Conservation (phyloP, 2,329 filamentous ascomycete genomes). For the Sarocladium oryzae region DNA sequence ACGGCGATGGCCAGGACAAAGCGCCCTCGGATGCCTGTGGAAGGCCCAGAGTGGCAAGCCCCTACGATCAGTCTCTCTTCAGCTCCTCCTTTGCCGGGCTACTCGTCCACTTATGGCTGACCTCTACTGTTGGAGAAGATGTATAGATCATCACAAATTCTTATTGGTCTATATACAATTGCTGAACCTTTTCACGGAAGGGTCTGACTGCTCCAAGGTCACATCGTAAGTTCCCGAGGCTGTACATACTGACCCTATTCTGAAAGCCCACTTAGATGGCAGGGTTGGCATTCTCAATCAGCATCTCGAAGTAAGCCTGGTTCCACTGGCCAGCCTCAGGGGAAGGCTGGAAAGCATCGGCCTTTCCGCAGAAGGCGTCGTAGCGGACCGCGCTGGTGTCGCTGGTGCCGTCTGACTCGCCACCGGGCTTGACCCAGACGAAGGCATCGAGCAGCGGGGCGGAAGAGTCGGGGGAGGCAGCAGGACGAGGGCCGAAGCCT, state of each 20-base stretch:
- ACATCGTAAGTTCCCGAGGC: not conserved
- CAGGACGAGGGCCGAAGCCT: slow-evolving; percentile 54
- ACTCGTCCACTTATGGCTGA: too few relatives aligned
- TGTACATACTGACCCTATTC: too few relatives aligned
- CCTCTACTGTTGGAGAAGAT: too few relatives aligned
- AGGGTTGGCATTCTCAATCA: slow-evolving; percentile 15
- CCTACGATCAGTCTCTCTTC: too few relatives aligned
- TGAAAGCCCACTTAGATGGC: slow-evolving; percentile 3
- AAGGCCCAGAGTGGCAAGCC: too few relatives aligned
- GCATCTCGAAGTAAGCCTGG: slow-evolving; percentile 20
- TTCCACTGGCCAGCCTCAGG: slow-evolving; percentile 45
- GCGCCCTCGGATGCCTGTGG: too few relatives aligned
- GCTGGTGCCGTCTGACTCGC: slow-evolving; percentile 39
- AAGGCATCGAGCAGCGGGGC: slow-evolving; percentile 53
- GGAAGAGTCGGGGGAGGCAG: slow-evolving; percentile 42
- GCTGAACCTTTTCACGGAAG: not conserved
- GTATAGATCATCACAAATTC: not conserved
- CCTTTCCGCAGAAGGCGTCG: slow-evolving; percentile 32
- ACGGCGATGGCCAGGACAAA: too few relatives aligned
- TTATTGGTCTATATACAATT: slow-evolving; percentile 6
- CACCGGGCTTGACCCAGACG: slow-evolving; percentile 63
- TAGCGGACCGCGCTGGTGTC: slow-evolving; percentile 27
- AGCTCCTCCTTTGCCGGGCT: too few relatives aligned
- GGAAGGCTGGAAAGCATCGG: slow-evolving; percentile 39
- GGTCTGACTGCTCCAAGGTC: not conserved